Percentiles rank a stretch among this genome's conserved stretches.
phyloP scores from a whole-genome alignment of 75 land plant species.

The Selaginella moellendorffii region DNA sequence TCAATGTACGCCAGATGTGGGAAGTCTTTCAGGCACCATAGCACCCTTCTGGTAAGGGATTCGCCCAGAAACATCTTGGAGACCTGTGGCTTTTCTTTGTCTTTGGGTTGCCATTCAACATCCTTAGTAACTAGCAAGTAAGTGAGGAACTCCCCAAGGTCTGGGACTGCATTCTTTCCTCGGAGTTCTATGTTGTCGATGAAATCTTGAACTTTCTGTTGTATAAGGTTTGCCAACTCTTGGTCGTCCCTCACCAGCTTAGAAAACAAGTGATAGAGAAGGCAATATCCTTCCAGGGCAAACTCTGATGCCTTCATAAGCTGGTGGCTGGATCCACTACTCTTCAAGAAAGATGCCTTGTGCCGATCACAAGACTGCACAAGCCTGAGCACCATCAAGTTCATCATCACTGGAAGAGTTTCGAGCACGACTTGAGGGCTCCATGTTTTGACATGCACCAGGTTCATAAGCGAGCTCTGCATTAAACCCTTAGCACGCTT shows the following conservation, averaged over 20 bases:
- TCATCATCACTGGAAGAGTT: background rate
- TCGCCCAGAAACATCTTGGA: background rate
- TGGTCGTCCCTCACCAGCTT: background rate
- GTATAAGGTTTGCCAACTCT: background rate
- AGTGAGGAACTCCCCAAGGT: background rate
- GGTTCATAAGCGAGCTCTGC: background rate
- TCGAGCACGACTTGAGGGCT: background rate
- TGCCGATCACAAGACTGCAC: background rate
- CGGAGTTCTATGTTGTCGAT: background rate
- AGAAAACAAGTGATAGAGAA: background rate
- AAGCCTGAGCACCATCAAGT: background rate
- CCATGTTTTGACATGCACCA: no score
- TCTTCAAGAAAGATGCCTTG: background rate
- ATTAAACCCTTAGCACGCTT: background rate
- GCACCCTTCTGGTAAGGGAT: background rate
- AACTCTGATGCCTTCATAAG: background rate
- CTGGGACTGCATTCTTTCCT: background rate
- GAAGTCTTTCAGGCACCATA: no score
- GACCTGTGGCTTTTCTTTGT: background rate
- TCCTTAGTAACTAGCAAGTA: background rate
- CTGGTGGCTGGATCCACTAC: background rate
- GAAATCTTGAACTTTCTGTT: background rate
- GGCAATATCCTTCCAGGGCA: background rate
- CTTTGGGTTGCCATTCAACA: no score
- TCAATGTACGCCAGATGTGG: no score